Percentiles rank a stretch among this genome's conserved stretches.
phyloP scores from a whole-genome alignment of 805 yeast genomes.

The Komagataella kurtzmanii region DNA sequence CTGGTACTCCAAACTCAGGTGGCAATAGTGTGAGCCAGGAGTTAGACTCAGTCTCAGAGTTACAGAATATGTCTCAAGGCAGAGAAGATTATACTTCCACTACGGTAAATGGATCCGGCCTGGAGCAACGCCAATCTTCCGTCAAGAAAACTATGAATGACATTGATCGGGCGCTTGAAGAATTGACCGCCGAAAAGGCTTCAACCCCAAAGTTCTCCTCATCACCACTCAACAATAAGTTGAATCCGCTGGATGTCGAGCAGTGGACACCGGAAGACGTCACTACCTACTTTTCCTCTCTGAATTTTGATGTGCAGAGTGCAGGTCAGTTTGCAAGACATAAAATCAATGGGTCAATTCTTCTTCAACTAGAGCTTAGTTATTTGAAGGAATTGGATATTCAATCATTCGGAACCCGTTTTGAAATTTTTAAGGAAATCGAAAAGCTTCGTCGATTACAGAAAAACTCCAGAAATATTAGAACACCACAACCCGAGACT shows the following conservation, averaged over 20 bases:
- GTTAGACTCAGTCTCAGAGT: conserved; percentile 1
- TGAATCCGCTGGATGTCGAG: conserved; percentile 35
- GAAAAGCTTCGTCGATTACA: conserved; percentile 39
- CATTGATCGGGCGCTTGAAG: conserved; percentile 61
- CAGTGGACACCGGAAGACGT: conserved; percentile 86
- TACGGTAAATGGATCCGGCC: neutral
- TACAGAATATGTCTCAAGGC: neutral
- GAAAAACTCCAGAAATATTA: conserved; percentile 1
- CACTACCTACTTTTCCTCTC: conserved; percentile 52
- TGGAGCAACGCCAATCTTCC: conserved; percentile 18
- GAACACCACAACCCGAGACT: conserved; percentile 23
- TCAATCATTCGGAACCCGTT: conserved; percentile 86
- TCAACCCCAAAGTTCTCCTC: neutral
- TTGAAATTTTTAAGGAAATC: conserved; percentile 82
- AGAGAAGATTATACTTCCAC: neutral
- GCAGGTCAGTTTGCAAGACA: conserved; percentile 76
- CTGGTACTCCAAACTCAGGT: conserved; percentile 1
- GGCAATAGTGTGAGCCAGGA: conserved; percentile 4
- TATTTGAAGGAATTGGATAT: conserved; percentile 88
- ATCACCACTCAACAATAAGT: conserved; percentile 2
- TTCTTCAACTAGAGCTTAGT: conserved; percentile 74
- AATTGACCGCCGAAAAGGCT: conserved; percentile 23
- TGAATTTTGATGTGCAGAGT: conserved; percentile 64
- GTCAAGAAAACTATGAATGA: conserved; percentile 49
- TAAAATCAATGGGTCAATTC: conserved; percentile 77